These are phyloP conservation scores for Lippia alba DNA, from an alignment of 305 asterid species.

Conservation along the genomic window DNA sequence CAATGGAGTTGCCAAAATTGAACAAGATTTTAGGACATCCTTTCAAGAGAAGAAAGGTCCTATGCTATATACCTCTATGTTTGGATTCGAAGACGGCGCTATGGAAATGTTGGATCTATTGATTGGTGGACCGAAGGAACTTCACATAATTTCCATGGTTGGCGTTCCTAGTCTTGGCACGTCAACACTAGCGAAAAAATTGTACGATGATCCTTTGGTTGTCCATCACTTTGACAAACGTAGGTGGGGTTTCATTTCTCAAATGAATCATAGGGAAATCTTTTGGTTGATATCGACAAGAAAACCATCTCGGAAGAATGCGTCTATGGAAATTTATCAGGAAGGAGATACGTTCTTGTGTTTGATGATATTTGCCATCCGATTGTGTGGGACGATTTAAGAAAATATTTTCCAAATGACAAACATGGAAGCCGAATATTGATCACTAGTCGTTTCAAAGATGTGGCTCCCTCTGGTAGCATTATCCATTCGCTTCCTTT, in stretches of 20 bases:
- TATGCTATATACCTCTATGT: no score
- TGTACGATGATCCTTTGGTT: slow-evolving; percentile 14
- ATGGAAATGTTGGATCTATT: neutral
- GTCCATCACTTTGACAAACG: slow-evolving; percentile 1
- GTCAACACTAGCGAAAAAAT: slow-evolving; percentile 29
- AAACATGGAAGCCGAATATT: no score
- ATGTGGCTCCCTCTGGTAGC: slow-evolving; percentile 27
- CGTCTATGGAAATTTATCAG: slow-evolving; percentile 14
- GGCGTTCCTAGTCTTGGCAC: slow-evolving; percentile 38
- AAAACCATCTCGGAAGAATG: no score
- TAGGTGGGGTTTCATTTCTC: slow-evolving; percentile 24
- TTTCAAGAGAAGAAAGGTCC: no score
- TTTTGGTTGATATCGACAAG: no score
- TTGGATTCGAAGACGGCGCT: slow-evolving; percentile 23
- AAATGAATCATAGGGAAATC: slow-evolving; percentile 6
- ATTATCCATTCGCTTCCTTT: slow-evolving; percentile 2
- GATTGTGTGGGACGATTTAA: slow-evolving; percentile 11
- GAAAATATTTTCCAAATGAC: slow-evolving; percentile 32
- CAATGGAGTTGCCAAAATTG: no score
- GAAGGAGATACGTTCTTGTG: slow-evolving; percentile 28
- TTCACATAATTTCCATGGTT: slow-evolving; percentile 14
- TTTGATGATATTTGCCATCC: slow-evolving; percentile 34
- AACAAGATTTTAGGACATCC: no score
- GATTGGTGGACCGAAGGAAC: neutral
- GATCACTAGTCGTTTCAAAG: slow-evolving; percentile 28